Percentiles rank a stretch among this genome's conserved stretches.
Evolutionary conservation across 208 protist species (phyloP).

Genomic region (Strigomonas galati): DNA sequence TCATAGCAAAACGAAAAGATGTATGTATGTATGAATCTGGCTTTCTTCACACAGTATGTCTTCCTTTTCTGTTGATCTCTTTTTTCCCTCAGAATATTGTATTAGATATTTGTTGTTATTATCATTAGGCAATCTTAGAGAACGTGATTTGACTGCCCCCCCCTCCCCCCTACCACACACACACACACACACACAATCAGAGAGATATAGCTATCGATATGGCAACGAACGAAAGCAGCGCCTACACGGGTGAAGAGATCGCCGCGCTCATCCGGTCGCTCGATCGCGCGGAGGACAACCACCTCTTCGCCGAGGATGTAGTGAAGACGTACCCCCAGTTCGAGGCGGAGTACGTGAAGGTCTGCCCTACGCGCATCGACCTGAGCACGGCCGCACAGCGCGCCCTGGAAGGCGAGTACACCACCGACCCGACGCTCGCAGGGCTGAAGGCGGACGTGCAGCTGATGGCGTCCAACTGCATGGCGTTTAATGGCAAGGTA

Average conservation of each 20-base stretch:
- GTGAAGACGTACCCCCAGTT: slow-evolving; percentile 72
- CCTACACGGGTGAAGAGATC: slow-evolving; percentile 59
- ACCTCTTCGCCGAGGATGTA: slow-evolving; percentile 78
- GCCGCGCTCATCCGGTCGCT: slow-evolving; percentile 63
- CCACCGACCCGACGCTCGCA: slow-evolving; percentile 45
- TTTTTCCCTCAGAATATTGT: background rate
- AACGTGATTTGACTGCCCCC: too few species aligned
- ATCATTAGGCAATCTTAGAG: too few species aligned
- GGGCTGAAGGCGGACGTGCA: slow-evolving; percentile 57
- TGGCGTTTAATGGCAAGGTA: slow-evolving; percentile 70
- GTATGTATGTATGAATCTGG: too few species aligned
- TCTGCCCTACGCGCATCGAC: slow-evolving; percentile 76
- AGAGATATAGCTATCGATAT: background rate
- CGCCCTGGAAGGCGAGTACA: slow-evolving; percentile 60
- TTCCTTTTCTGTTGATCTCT: background rate
- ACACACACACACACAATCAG: background rate
- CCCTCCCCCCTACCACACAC: background rate
- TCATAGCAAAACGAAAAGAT: too few species aligned
- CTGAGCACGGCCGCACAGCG: slow-evolving; percentile 62
- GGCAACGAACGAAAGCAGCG: slow-evolving; percentile 14
- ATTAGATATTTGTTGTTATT: too few species aligned
- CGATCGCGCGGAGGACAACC: slow-evolving; percentile 65
- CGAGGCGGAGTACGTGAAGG: slow-evolving; percentile 58
- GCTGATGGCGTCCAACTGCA: slow-evolving; percentile 86
- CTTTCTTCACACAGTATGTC: too few species aligned